Base-by-base conservation (phyloP, 2,329 filamentous ascomycete genomes). In the Leptodontidium sp. region DNA sequence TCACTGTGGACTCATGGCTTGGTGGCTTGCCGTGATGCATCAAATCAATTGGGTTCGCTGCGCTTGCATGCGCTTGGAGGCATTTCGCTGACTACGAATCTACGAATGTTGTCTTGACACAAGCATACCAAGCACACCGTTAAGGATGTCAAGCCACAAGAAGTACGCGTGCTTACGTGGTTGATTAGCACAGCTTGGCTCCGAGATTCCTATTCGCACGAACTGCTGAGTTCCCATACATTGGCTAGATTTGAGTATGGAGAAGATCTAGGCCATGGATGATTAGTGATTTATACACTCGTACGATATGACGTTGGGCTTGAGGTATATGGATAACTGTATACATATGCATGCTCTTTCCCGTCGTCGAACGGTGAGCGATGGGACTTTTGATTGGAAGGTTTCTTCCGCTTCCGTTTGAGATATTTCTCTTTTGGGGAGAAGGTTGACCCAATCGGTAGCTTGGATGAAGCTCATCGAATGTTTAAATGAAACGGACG, bases 141-240 rank as follows among this genome's bases (percentile, higher is more conserved):
- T 24, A 43, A 24, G 55, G 21, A 59, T 43, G 55, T 26, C 53
- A 38, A 59, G 55, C 55, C 58, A 45, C 57, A 1, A 17, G 14
- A 14, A 15, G 38, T 12, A 61, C 58, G 40, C 26, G 12, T 61
- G 45, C 58, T 61, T 61, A 61, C 58, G 58, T 61, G 40, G 58
- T 49, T 47, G 24, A n/a, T 49, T 49, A 61, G 24, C 40, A n/a
- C 43, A 49, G 15, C 40, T 32, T 29, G 45, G 58, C 40, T 32
- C n/a, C 15, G 24, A n/a, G 15, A 38, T 15, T 11, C 29, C n/a
- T 2, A 49, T 47, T 61, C 32, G 7, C 21, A 35, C 21, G 52
- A 21, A n/a, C 32, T 59, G 32, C 24, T 59, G 55, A 59, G n/a
- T n/a, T 35, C 21, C n/a, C 21, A 21, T 21, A 21, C 50, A 53